phyloP scores from a whole-genome alignment of 2,329 filamentous ascomycete species.

The Cladophialophora carrionii region DNA sequence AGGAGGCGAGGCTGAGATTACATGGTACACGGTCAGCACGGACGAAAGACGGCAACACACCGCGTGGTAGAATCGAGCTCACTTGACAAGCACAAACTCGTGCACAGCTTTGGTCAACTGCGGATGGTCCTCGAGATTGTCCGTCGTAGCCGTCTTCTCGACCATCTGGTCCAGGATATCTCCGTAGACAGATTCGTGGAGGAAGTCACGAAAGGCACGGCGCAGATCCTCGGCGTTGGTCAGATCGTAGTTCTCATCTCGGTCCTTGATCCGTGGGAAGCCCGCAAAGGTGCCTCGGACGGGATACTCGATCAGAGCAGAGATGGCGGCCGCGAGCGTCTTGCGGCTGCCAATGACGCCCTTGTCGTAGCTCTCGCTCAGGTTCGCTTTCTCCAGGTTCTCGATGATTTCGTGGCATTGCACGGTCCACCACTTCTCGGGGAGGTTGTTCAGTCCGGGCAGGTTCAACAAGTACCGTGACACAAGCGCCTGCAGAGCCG shows the following conservation, averaged over 20 bases:
- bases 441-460: conserved; percentile 67
- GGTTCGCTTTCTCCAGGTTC: conserved; percentile 66
- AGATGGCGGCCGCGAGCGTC: conserved; percentile 72
- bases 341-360: conserved; percentile 73
- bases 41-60: not conserved
- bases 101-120: conserved; percentile 65
- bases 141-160: conserved; percentile 61
- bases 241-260: conserved; percentile 58
- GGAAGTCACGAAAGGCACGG: conserved; percentile 67
- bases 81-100: conserved; percentile 73
- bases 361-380: conserved; percentile 83
- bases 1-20: conserved; percentile 65
- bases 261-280: conserved; percentile 47
- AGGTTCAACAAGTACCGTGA: conserved; percentile 66
- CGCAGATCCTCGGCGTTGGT: conserved; percentile 63
- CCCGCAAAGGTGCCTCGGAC: conserved; percentile 69
- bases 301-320: conserved; percentile 70
- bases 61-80: conserved; percentile 42
- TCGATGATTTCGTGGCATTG: conserved; percentile 63
- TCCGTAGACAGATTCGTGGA: conserved; percentile 70
- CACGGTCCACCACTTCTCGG: conserved; percentile 67
- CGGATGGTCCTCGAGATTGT: conserved; percentile 67
- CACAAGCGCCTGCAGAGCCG: conserved; percentile 70
- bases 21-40: conserved; percentile 9
- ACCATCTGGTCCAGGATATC: conserved; percentile 68